phyloP scores from a whole-genome alignment of 2,329 filamentous ascomycete species.

The Clonostachys solani region DNA sequence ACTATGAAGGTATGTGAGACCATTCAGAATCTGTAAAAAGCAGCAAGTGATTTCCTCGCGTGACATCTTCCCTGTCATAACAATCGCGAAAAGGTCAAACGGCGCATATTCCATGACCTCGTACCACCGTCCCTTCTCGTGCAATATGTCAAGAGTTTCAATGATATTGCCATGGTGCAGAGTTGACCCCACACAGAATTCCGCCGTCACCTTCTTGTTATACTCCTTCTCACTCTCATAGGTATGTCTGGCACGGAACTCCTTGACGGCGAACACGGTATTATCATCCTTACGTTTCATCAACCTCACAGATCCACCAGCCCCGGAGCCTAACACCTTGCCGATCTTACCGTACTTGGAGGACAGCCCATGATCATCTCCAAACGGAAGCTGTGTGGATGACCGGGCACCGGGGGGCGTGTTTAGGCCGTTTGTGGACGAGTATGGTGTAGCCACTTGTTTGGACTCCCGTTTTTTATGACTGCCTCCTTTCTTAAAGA shows the following conservation, averaged over 20 bases:
- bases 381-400: slow-evolving; percentile 74
- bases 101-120: slow-evolving; percentile 99
- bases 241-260: slow-evolving; percentile 86
- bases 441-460: slow-evolving; percentile 47
- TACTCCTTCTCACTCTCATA: slow-evolving; percentile 96
- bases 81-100: slow-evolving; percentile 92
- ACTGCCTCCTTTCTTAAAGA: slow-evolving; percentile 77
- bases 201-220: slow-evolving; percentile 95
- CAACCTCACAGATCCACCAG: slow-evolving; percentile 87
- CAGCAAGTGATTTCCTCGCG: slow-evolving; percentile 86
- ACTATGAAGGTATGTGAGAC: slow-evolving; percentile 89
- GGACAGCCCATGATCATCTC: slow-evolving; percentile 84
- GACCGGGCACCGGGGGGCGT: slow-evolving; percentile 41
- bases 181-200: slow-evolving; percentile 97
- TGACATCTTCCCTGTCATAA: slow-evolving; percentile 98
- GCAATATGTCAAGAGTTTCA: slow-evolving; percentile 93
- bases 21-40: slow-evolving; percentile 91
- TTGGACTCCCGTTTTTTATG: slow-evolving; percentile 59
- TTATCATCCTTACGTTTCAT: slow-evolving; percentile 93
- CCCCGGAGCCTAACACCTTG: slow-evolving; percentile 87
- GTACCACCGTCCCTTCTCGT: slow-evolving; percentile 92
- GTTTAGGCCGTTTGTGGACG: slow-evolving; percentile 45
- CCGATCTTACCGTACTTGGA: slow-evolving; percentile 96
- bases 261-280: slow-evolving; percentile 94
- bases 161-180: slow-evolving; percentile 98